Base-by-base conservation (phyloP, 2,329 filamentous ascomycete species). In the Fusarium napiforme region DNA sequence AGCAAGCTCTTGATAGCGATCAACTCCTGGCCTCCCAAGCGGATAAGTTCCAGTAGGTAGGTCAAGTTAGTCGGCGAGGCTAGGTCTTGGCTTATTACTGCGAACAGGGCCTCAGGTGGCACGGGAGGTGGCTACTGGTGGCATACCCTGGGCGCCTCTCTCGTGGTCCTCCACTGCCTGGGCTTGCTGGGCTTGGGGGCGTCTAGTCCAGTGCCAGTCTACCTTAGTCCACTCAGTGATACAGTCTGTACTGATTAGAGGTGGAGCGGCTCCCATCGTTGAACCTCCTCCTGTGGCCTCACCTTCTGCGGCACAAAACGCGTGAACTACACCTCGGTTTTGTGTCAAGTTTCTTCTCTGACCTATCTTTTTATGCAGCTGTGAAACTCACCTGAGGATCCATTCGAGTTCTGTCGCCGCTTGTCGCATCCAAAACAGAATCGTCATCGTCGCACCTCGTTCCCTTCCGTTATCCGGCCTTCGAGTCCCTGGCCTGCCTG, bases 281-380 rank as follows among this genome's bases (percentile, higher is more conserved):
- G 70, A 77, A 77, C 74, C 76, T 77, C 72, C 65, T 76, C 73
- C 76, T 76, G 76, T 78, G 76, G 75, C 73, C 76, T 78, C 76
- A 78, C 76, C 72, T 78, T 74, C 76, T 78, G 76, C 76, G 76
- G 74, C 76, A 78, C 76, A 78, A 78, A 78, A 78, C 76, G 73
- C 76, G 70, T 76, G 74, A 78, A 77, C 75, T 68, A 76, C 75
- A 68, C 57, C 67, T 78, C 67, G 67, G 74, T 75, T 69, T 75
- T 77, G 75, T 78, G 71, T 76, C 76, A 78, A 78, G 69, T 78
- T 69, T 60, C 64, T 58, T 73, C 71, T 76, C 73, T 77, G 37
- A 77, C 75, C 71, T 72, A 72, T 62, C 61, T 69, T 69, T 69
- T 76, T 71, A 76, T 77, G 75, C 76, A 78, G 73, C 69, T 69